Evolutionary conservation across 345 rosid genomes (phyloP).

Genomic region (Populus tremula): DNA sequence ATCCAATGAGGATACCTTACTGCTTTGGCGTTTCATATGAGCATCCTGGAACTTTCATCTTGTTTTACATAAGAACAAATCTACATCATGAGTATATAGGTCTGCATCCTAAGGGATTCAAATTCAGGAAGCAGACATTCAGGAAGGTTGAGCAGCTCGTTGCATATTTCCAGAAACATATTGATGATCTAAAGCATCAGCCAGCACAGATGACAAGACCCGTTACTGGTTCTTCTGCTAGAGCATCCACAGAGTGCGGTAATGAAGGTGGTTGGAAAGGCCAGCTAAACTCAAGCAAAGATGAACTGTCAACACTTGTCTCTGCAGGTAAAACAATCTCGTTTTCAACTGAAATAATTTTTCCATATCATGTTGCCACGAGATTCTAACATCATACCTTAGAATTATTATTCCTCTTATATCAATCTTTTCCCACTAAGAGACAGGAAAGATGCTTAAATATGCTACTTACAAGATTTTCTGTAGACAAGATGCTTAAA

Average conservation of each 20-base stretch:
- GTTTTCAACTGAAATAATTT: not conserved
- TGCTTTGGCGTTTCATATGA: conserved; percentile 8
- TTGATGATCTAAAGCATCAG: not conserved
- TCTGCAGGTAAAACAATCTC: not conserved
- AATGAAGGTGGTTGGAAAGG: conserved; percentile 8
- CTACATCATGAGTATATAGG: conserved; percentile 15
- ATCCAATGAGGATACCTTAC: conserved; percentile 14
- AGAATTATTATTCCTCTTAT: too few species aligned
- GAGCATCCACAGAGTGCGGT: too few species aligned
- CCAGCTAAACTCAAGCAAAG: not conserved
- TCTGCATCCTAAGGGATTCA: conserved; percentile 11
- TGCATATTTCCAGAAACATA: conserved; percentile 13
- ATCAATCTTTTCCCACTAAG: too few species aligned
- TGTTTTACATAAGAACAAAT: conserved; percentile 18
- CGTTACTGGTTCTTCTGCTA: not conserved
- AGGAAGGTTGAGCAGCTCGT: conserved; percentile 6
- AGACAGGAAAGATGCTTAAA: too few species aligned
- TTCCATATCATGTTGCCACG: too few species aligned
- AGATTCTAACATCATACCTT: too few species aligned
- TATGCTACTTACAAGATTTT: too few species aligned
- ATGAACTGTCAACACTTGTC: not conserved
- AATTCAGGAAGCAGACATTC: conserved; percentile 9
- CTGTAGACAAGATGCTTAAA: too few species aligned
- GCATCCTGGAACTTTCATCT: conserved; percentile 17
- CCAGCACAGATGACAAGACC: not conserved